Conservation (phyloP, 2,329 filamentous ascomycete genomes). For the Aspergillus hortae region DNA sequence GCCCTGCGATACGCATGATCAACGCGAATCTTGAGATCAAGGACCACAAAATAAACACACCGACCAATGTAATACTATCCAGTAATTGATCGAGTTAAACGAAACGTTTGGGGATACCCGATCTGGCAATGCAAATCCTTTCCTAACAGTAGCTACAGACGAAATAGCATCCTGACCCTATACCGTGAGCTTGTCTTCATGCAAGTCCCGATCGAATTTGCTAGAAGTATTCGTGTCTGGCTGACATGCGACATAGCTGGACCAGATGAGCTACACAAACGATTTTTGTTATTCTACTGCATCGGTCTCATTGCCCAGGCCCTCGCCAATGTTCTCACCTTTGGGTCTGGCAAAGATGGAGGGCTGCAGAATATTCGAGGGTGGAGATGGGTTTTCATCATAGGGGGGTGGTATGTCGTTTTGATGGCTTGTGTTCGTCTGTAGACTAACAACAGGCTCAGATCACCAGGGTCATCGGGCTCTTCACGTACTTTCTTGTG, state of each 20-base stretch:
- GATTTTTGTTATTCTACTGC: slow-evolving; percentile 24
- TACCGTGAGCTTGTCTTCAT: neutral
- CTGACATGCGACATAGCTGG: too few species aligned
- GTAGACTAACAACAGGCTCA: neutral
- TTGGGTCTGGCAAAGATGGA: slow-evolving; percentile 41
- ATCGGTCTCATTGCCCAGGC: slow-evolving; percentile 48
- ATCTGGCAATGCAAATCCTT: neutral
- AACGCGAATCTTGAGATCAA: neutral
- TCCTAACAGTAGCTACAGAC: neutral
- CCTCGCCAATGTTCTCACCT: slow-evolving; percentile 47
- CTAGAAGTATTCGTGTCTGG: neutral
- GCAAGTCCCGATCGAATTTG: too few species aligned
- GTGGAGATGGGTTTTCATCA: slow-evolving; percentile 56
- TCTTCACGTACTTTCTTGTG: slow-evolving; percentile 31
- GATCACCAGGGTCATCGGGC: slow-evolving; percentile 11
- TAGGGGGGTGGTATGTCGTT: slow-evolving; percentile 45
- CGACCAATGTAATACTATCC: neutral
- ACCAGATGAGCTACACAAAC: neutral
- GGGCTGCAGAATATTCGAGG: slow-evolving; percentile 40
- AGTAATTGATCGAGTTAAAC: neutral
- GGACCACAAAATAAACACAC: neutral
- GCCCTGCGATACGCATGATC: neutral
- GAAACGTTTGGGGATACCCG: neutral
- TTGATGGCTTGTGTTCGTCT: too few species aligned
- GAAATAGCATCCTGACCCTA: neutral